These are phyloP conservation scores for Phialophora tarda DNA, from an alignment of 2,329 filamentous ascomycete species.

Conservation along the genomic window DNA sequence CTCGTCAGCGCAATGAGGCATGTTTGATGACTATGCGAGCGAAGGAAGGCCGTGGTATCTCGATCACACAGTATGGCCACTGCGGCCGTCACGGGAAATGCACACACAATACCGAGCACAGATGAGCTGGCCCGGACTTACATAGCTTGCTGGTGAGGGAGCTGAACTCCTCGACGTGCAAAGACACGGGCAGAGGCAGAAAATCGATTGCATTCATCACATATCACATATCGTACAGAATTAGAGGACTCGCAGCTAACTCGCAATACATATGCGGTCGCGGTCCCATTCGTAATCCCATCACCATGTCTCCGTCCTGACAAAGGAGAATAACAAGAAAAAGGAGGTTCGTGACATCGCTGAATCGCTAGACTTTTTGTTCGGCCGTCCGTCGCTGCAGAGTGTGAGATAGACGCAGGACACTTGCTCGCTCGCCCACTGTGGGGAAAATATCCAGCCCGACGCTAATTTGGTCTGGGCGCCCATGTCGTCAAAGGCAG, in stretches of 20 bases:
- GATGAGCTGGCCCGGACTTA: background rate
- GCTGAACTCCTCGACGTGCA: background rate
- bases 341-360: background rate
- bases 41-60: background rate
- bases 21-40: background rate
- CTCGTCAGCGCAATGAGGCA: background rate
- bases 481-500: no score
- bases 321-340: background rate
- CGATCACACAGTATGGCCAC: background rate
- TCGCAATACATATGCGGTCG: background rate
- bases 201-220: slow-evolving; percentile 2
- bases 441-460: background rate
- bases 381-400: background rate
- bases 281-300: background rate
- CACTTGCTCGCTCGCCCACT: background rate
- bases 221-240: slow-evolving; percentile 10
- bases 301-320: background rate
- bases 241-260: background rate
- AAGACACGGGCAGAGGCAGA: background rate
- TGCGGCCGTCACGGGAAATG: background rate
- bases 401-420: background rate
- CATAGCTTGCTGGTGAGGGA: background rate
- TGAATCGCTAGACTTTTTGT: slow-evolving; percentile 3
- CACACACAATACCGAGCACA: background rate
- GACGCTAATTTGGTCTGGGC: no score